phyloP scores from a whole-genome alignment of 805 yeast species.

The Lachancea waltii region DNA sequence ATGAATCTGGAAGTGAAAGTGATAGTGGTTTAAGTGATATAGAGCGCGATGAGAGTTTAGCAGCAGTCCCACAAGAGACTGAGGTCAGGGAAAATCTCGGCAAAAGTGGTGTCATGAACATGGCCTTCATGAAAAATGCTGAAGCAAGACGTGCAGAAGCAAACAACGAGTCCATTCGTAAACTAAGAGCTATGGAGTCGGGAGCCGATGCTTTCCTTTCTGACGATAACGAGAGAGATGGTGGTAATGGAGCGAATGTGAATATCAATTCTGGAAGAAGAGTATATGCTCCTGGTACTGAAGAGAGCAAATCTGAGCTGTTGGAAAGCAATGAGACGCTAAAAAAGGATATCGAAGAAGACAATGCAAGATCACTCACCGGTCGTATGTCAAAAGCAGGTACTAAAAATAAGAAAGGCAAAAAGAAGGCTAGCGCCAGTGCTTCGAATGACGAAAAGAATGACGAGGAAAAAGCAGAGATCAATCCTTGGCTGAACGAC shows the following conservation, averaged over 20 bases:
- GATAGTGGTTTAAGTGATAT: slow-evolving; percentile 43
- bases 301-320: slow-evolving; percentile 26
- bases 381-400: slow-evolving; percentile 34
- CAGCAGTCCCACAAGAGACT: slow-evolving; percentile 31
- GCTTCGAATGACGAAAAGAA: slow-evolving; percentile 3
- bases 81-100: slow-evolving; percentile 46
- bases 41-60: slow-evolving; percentile 42
- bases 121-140: slow-evolving; percentile 95
- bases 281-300: slow-evolving; percentile 57
- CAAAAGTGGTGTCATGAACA: slow-evolving; percentile 80
- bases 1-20: slow-evolving; percentile 44
- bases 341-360: slow-evolving; percentile 43
- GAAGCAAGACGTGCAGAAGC: slow-evolving; percentile 58
- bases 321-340: slow-evolving; percentile 34
- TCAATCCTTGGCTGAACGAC: slow-evolving; percentile 48
- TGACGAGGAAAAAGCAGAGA: slow-evolving; percentile 13
- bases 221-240: slow-evolving; percentile 30
- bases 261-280: slow-evolving; percentile 71
- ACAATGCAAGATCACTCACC: slow-evolving; percentile 42
- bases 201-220: slow-evolving; percentile 39
- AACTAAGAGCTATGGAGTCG: slow-evolving; percentile 43
- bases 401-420: slow-evolving; percentile 9
- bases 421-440: slow-evolving; percentile 10
- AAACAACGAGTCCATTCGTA: slow-evolving; percentile 48
- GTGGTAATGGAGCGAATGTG: slow-evolving; percentile 39